Evolutionary conservation across 169 alveolate species (phyloP).

Genomic region (Blepharisma undulans): DNA sequence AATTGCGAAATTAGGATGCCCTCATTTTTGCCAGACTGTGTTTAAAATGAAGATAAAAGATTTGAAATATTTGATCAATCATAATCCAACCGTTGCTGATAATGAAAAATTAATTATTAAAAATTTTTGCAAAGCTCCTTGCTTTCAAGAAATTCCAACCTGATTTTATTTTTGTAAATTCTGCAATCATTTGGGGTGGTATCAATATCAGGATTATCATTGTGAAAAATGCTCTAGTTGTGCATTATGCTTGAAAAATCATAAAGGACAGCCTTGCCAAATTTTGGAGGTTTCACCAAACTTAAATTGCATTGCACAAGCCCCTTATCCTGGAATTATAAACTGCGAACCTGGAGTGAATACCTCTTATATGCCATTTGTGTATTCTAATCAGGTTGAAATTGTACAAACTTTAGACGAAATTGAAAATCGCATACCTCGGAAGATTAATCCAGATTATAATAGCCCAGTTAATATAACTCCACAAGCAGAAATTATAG

Average conservation of each 20-base stretch:
- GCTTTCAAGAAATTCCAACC: not conserved
- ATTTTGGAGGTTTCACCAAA: not conserved
- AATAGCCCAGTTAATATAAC: not conserved
- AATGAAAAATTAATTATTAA: not conserved
- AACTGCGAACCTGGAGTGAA: not conserved
- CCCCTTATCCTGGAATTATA: not conserved
- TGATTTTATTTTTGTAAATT: not conserved
- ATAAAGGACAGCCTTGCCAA: not conserved
- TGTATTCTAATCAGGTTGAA: not conserved
- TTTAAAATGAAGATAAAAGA: no score
- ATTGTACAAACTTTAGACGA: not conserved
- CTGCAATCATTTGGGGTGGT: not conserved
- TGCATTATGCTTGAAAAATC: not conserved
- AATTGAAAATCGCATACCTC: not conserved
- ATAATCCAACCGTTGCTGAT: not conserved
- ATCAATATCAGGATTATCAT: not conserved
- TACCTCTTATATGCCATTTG: no score
- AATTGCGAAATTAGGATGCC: not conserved
- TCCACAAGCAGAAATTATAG: not conserved
- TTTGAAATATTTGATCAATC: not conserved
- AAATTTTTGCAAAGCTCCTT: not conserved
- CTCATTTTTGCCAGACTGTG: not conserved
- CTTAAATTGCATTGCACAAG: not conserved
- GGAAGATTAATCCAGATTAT: not conserved
- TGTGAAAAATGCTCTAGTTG: not conserved